These are phyloP conservation scores for Pseudonitzschia delicatissima DNA, from an alignment of 108 stramenopile genomes.

Conservation along the genomic window DNA sequence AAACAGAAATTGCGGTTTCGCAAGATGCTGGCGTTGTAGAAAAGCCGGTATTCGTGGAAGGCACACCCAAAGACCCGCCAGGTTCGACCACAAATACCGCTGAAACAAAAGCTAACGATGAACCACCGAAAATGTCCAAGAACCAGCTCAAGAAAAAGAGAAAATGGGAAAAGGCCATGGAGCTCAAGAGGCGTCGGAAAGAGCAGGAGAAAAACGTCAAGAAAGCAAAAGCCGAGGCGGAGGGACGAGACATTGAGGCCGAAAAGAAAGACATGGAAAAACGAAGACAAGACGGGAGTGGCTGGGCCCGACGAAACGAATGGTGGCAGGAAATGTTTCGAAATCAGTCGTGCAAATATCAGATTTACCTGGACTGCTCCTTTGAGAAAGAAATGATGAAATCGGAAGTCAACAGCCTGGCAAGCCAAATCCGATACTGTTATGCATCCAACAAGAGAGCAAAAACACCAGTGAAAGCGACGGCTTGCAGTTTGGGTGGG, in stretches of 20 bases:
- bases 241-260: slow-evolving; percentile 66
- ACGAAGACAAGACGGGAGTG: slow-evolving; percentile 45
- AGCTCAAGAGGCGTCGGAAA: slow-evolving; percentile 61
- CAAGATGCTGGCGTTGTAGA: too few relatives aligned
- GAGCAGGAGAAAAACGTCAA: slow-evolving; percentile 53
- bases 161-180: slow-evolving; percentile 55
- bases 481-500: slow-evolving; percentile 42
- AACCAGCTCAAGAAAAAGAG: slow-evolving; percentile 60
- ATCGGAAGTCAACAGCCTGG: slow-evolving; percentile 66
- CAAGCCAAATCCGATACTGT: slow-evolving; percentile 66
- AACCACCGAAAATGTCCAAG: slow-evolving; percentile 55
- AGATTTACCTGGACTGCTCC: slow-evolving; percentile 69
- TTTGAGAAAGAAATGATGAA: slow-evolving; percentile 69
- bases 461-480: slow-evolving; percentile 48
- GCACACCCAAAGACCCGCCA: too few relatives aligned
- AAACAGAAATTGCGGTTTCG: too few relatives aligned
- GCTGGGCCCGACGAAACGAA: slow-evolving; percentile 49
- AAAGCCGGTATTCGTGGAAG: too few relatives aligned
- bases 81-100: too few relatives aligned
- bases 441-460: slow-evolving; percentile 64
- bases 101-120: too few relatives aligned
- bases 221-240: slow-evolving; percentile 56
- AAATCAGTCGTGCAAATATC: slow-evolving; percentile 24
- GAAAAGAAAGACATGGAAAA: slow-evolving; percentile 43
- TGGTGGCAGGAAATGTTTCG: slow-evolving; percentile 42